phyloP scores from a whole-genome alignment of 805 yeast species.

The Monosporozyma servazzii region DNA sequence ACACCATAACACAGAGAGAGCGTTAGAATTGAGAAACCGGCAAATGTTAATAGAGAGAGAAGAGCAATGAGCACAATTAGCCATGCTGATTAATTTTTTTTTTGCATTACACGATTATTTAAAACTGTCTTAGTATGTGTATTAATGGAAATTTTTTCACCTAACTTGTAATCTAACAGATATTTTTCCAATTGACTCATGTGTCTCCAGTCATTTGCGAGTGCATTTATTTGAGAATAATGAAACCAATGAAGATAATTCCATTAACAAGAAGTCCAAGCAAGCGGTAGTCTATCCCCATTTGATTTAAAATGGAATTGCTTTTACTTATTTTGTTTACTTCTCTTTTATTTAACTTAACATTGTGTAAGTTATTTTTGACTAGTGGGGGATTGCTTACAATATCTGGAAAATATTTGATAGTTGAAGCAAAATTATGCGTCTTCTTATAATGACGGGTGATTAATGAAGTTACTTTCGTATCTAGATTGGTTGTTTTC shows the following conservation, averaged over 20 bases:
- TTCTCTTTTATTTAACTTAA: slow-evolving; percentile 4
- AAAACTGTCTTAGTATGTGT: slow-evolving; percentile 13
- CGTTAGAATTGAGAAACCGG: too few species aligned
- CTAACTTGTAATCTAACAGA: slow-evolving; percentile 1
- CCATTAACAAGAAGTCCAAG: slow-evolving; percentile 29
- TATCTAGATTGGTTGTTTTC: slow-evolving; percentile 33
- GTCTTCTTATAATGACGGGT: slow-evolving; percentile 31
- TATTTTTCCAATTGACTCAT: slow-evolving; percentile 9
- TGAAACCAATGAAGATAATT: slow-evolving; percentile 17
- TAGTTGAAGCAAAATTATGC: slow-evolving; percentile 28
- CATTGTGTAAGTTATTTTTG: slow-evolving; percentile 11
- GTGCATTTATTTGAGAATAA: slow-evolving; percentile 13
- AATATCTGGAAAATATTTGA: slow-evolving; percentile 29
- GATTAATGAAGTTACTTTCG: slow-evolving; percentile 63
- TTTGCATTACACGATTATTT: neutral
- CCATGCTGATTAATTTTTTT: too few species aligned
- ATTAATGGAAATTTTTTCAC: neutral
- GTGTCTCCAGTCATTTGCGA: slow-evolving; percentile 15
- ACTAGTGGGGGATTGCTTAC: slow-evolving; percentile 35
- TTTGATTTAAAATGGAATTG: slow-evolving; percentile 8
- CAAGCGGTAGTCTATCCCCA: slow-evolving; percentile 26
- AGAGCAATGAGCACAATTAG: too few species aligned
- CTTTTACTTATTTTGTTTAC: slow-evolving; percentile 9
- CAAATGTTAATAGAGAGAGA: too few species aligned
- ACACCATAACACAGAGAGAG: too few species aligned